Conservation (phyloP, 305 asterid species). For the Fraxinus baroniana region DNA sequence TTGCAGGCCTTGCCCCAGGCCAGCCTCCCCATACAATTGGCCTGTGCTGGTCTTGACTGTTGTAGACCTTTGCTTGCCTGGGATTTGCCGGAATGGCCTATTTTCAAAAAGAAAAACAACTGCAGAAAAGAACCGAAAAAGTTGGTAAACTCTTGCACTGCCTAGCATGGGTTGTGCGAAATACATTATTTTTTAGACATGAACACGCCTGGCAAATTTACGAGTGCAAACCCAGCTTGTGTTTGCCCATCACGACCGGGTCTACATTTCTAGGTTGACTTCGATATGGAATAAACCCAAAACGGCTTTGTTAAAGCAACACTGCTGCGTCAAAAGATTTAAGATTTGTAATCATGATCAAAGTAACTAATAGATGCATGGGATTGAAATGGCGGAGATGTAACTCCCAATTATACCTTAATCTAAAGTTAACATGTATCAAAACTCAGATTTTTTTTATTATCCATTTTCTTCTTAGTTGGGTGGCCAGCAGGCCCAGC, state of each 20-base stretch:
- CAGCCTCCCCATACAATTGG: neutral
- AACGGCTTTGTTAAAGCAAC: neutral
- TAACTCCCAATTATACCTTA: neutral
- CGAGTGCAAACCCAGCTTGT: neutral
- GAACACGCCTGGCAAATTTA: neutral
- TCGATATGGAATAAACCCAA: neutral
- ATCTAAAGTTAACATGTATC: neutral
- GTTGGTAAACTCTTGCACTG: neutral
- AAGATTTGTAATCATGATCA: neutral
- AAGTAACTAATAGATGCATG: neutral
- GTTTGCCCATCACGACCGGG: neutral
- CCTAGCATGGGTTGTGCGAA: neutral
- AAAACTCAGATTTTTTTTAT: neutral
- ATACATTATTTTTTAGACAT: neutral
- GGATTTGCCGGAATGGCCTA: neutral
- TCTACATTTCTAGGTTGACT: neutral
- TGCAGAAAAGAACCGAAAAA: neutral
- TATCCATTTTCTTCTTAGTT: neutral
- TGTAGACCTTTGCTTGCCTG: neutral
- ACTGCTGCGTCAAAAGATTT: neutral
- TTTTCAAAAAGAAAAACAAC: neutral
- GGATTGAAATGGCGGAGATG: neutral
- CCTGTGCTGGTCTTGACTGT: neutral
- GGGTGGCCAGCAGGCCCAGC: neutral
- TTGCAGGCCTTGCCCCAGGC: neutral